phyloP scores from a whole-genome alignment of 768 basidiomycete species.

The Gloeostereum incarnatum region DNA sequence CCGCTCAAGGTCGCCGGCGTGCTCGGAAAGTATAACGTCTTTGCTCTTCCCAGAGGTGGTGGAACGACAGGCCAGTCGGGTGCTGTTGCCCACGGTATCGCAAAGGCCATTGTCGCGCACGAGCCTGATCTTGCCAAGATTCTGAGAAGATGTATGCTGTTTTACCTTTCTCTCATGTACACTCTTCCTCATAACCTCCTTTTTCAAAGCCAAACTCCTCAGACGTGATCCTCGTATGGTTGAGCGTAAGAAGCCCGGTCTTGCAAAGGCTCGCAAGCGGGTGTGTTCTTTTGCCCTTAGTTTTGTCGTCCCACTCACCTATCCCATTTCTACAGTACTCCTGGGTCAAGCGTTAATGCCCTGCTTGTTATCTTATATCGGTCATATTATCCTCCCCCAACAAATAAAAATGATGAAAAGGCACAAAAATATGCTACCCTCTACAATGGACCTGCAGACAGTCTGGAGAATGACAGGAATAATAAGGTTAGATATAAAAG shows the following conservation, averaged over 20 bases:
- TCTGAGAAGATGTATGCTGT: conserved; percentile 60
- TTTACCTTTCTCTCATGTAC: conserved; percentile 3
- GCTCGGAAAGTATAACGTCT: conserved; percentile 77
- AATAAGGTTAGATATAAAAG: conserved; percentile 4
- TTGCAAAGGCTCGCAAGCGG: conserved; percentile 86
- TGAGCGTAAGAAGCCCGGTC: conserved; percentile 94
- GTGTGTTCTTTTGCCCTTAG: conserved; percentile 31
- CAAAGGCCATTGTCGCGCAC: conserved; percentile 66
- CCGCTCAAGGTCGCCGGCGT: conserved; percentile 80
- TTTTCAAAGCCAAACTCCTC: conserved; percentile 62
- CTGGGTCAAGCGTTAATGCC: conserved; percentile 88
- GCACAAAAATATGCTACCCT: too few species aligned
- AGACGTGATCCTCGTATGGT: conserved; percentile 96
- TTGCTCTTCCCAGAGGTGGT: conserved; percentile 72
- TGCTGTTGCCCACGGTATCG: conserved; percentile 70
- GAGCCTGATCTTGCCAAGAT: conserved; percentile 55
- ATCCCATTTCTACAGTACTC: conserved; percentile 46
- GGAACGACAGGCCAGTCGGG: conserved; percentile 93
- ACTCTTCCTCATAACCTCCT: neutral
- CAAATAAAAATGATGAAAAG: too few species aligned
- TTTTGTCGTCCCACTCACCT: conserved; percentile 4
- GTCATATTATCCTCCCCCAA: too few species aligned
- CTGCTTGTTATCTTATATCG: neutral
- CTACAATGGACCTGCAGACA: too few species aligned
- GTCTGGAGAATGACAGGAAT: too few species aligned